phyloP scores from a whole-genome alignment of 2,329 filamentous ascomycete genomes.

The Fulvia fulva region DNA sequence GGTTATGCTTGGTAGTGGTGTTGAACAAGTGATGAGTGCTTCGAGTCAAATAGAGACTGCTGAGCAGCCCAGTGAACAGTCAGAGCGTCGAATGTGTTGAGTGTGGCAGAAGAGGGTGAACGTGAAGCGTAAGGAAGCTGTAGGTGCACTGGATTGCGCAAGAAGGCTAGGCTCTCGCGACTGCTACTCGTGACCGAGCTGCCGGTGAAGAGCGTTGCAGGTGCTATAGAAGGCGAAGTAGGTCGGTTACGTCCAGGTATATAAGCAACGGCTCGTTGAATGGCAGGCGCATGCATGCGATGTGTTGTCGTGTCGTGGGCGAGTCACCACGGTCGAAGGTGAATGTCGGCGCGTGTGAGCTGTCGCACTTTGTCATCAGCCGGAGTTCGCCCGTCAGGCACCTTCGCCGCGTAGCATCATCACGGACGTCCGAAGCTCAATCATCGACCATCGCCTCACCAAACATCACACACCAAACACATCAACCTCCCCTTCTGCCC shows the following conservation, averaged over 20 bases:
- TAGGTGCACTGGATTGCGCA: background rate
- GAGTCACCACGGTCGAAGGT: background rate
- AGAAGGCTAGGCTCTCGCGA: background rate
- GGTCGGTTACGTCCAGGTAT: background rate
- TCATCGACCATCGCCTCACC: background rate
- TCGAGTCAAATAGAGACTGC: background rate
- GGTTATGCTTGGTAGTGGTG: background rate
- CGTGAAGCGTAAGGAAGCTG: background rate
- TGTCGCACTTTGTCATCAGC: background rate
- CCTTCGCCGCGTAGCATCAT: slow-evolving; percentile 6
- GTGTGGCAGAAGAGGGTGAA: background rate
- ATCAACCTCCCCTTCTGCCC: background rate
- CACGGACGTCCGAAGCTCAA: slow-evolving; percentile 1
- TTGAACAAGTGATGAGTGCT: background rate
- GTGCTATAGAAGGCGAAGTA: background rate
- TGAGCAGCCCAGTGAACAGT: background rate
- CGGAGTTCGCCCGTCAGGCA: background rate
- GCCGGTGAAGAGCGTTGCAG: background rate
- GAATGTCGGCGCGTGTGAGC: background rate
- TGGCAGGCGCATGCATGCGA: background rate
- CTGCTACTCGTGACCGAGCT: background rate
- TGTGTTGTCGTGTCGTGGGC: background rate
- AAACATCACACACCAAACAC: background rate
- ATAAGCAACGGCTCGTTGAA: background rate
- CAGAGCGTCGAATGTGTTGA: background rate